Evolutionary conservation across 148 eudicot genomes (phyloP).

Genomic region (Rhododendron henanense): DNA sequence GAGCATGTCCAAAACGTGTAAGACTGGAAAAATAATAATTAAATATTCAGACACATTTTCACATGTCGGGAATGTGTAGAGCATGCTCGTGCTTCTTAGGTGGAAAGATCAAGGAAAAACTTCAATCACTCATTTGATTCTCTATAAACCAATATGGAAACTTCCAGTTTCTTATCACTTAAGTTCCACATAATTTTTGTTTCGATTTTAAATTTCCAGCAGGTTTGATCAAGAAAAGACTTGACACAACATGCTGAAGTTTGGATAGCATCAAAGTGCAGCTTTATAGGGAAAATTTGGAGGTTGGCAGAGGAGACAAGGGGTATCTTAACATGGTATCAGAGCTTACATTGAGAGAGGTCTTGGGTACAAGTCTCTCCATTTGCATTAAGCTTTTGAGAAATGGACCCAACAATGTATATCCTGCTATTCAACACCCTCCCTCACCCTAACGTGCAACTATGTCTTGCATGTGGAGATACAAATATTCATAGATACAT

Average conservation of each 20-base stretch:
- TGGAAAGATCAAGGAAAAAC: not conserved
- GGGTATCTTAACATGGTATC: not conserved
- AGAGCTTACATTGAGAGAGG: no score
- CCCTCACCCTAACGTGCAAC: not conserved
- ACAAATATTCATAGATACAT: not conserved
- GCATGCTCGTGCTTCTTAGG: not conserved
- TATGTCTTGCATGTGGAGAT: not conserved
- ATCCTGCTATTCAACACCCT: not conserved
- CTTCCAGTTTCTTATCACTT: not conserved
- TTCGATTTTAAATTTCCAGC: not conserved
- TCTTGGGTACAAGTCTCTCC: not conserved
- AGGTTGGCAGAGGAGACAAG: not conserved
- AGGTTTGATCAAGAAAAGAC: not conserved
- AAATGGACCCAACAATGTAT: not conserved
- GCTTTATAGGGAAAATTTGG: not conserved
- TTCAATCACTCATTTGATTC: not conserved
- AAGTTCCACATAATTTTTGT: not conserved
- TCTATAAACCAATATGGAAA: not conserved
- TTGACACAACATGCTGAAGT: not conserved
- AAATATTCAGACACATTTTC: not conserved
- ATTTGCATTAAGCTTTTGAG: not conserved
- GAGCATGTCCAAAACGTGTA: not conserved
- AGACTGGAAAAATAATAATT: not conserved
- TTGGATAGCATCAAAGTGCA: not conserved
- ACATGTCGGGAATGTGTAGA: no score